Conservation (phyloP, 2,329 filamentous ascomycete genomes). For the Pleurostoma richardsiae region DNA sequence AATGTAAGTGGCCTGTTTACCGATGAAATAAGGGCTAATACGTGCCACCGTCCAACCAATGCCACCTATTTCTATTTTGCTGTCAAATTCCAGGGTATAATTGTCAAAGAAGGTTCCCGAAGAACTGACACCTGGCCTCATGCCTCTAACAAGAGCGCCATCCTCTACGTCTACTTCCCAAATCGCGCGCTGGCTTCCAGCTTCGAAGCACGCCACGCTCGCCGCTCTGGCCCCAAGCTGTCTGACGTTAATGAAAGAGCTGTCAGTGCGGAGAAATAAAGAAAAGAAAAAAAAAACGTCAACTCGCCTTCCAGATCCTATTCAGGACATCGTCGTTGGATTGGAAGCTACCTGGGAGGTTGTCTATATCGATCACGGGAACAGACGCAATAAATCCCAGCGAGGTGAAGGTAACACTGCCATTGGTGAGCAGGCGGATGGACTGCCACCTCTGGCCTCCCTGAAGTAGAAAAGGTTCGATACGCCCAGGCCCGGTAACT, state of each 20-base stretch:
- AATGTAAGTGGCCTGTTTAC: no score
- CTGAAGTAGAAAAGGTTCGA: neutral
- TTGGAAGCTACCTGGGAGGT: neutral
- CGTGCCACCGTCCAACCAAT: conserved; percentile 29
- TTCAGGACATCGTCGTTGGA: conserved; percentile 1
- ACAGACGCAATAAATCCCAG: neutral
- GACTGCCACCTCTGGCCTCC: conserved; percentile 2
- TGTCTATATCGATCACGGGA: neutral
- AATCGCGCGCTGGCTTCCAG: conserved; percentile 1
- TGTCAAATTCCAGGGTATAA: conserved; percentile 29
- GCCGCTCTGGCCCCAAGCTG: conserved; percentile 1
- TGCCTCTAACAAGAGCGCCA: conserved; percentile 21
- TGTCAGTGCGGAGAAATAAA: no score
- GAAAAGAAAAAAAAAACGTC: no score
- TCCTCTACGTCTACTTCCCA: conserved; percentile 1
- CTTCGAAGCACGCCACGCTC: conserved; percentile 1
- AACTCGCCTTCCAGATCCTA: neutral
- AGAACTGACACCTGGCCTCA: conserved; percentile 20
- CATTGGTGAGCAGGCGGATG: conserved; percentile 1
- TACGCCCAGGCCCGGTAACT: conserved; percentile 18
- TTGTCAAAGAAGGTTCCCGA: conserved; percentile 18
- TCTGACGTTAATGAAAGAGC: no score
- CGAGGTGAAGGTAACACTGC: neutral
- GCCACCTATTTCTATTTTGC: conserved; percentile 29
- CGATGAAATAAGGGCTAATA: neutral